Percentiles rank a stretch among this genome's conserved stretches.
Conservation (phyloP, 352 stramenopile genomes). For the Plasmopara halstedii region DNA sequence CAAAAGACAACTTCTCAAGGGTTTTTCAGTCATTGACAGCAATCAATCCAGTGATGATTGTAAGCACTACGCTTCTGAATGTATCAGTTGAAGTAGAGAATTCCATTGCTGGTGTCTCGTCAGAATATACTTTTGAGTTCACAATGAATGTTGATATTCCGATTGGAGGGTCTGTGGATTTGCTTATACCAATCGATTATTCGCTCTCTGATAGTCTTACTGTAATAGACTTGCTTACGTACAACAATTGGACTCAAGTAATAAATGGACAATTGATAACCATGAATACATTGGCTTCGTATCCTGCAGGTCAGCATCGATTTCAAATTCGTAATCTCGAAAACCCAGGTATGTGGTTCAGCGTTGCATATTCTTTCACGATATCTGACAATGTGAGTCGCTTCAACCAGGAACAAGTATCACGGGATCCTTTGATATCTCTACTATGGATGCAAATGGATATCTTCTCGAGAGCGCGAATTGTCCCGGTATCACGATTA, state of each 20-base stretch:
- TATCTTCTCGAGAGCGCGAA: conserved; percentile 25
- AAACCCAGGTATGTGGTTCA: conserved; percentile 27
- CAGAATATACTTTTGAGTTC: conserved; percentile 11
- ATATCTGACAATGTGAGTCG: not conserved
- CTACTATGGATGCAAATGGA: conserved; percentile 29
- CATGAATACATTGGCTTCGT: conserved; percentile 8
- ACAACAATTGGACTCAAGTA: conserved; percentile 1
- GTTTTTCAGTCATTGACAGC: conserved; percentile 18
- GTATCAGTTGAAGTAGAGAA: not conserved
- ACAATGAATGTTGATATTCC: conserved; percentile 13
- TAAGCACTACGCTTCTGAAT: conserved; percentile 2
- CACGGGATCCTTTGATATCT: conserved; percentile 26
- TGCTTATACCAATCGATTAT: conserved; percentile 17
- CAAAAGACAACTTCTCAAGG: conserved; percentile 20
- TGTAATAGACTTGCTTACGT: conserved; percentile 8
- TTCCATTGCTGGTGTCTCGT: conserved; percentile 17
- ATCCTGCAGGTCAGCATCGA: conserved; percentile 10
- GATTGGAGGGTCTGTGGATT: conserved; percentile 14
- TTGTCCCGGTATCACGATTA: conserved; percentile 21
- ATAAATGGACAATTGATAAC: conserved; percentile 5
- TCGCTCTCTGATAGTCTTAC: not conserved
- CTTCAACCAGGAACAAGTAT: conserved; percentile 20
- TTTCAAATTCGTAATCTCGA: conserved; percentile 18
- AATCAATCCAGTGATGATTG: conserved; percentile 22
- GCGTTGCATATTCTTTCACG: not conserved